Evolutionary conservation across 2,329 filamentous ascomycete species (phyloP).

Genomic region (Diaporthe citriasiana): DNA sequence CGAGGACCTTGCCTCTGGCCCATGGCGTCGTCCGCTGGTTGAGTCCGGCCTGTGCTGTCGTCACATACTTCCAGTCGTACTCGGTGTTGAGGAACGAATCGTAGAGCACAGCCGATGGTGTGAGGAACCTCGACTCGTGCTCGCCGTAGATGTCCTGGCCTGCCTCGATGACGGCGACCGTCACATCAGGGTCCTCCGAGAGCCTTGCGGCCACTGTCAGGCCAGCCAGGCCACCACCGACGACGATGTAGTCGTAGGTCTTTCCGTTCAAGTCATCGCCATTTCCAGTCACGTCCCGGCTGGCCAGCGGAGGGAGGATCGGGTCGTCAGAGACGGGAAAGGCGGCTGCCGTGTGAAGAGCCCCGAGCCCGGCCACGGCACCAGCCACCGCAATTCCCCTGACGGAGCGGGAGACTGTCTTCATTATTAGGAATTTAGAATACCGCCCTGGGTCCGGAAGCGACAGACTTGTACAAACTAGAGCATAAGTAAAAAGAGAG

Average conservation of each 20-base stretch:
- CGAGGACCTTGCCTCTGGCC: constrained; percentile 35
- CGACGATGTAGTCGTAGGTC: constrained; percentile 41
- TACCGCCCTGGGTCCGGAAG: constrained; percentile 13
- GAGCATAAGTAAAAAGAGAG: background rate
- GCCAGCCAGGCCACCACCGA: constrained; percentile 41
- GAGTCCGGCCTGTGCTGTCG: constrained; percentile 27
- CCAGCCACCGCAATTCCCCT: constrained; percentile 28
- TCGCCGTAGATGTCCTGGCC: constrained; percentile 41
- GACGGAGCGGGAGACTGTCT: constrained; percentile 27
- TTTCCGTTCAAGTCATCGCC: constrained; percentile 28
- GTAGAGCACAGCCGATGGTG: constrained; percentile 26
- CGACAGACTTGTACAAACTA: constrained; percentile 26
- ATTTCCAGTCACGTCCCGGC: constrained; percentile 13
- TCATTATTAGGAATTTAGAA: constrained; percentile 27
- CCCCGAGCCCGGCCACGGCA: constrained; percentile 32
- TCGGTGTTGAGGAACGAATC: constrained; percentile 35
- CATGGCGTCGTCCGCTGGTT: constrained; percentile 27
- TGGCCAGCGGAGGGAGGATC: constrained; percentile 13
- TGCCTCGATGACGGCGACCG: constrained; percentile 41
- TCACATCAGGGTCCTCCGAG: constrained; percentile 45
- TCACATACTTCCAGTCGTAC: constrained; percentile 36
- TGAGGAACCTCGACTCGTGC: constrained; percentile 37
- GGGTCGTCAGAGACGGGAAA: constrained; percentile 18
- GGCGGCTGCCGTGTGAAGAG: constrained; percentile 25
- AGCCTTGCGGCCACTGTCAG: constrained; percentile 48